Conservation (phyloP, 257 asterid genomes). For the Verbena officinalis region DNA sequence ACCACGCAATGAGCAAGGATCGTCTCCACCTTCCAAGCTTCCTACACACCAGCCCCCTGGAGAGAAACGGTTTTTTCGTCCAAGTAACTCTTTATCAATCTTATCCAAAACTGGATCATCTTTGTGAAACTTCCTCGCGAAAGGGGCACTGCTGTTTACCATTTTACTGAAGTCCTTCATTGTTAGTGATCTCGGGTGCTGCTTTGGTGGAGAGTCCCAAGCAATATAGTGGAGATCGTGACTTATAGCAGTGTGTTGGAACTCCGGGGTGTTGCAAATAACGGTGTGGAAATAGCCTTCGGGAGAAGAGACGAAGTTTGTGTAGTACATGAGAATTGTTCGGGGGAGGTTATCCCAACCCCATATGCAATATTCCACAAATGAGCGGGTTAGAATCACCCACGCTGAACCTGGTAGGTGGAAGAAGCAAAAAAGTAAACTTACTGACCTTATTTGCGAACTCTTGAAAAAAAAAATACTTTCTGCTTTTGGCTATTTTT, state of each 20-base stretch:
- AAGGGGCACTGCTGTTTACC: conserved; percentile 94
- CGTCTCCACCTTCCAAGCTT: conserved; percentile 61
- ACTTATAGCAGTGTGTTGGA: conserved; percentile 68
- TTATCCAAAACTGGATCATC: conserved; percentile 80
- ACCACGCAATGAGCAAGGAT: conserved; percentile 73
- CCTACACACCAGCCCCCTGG: conserved; percentile 94
- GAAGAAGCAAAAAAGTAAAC: conserved; percentile 10
- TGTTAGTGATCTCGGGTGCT: conserved; percentile 76
- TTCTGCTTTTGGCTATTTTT: too few species aligned
- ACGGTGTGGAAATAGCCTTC: conserved; percentile 97
- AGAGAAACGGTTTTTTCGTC: conserved; percentile 65
- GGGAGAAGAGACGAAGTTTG: conserved; percentile 91
- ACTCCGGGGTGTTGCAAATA: conserved; percentile 82
- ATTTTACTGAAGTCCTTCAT: conserved; percentile 68
- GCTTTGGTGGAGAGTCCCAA: conserved; percentile 98
- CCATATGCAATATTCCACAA: conserved; percentile 88
- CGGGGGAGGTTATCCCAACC: conserved; percentile 98
- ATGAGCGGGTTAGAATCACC: conserved; percentile 86
- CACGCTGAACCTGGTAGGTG: conserved; percentile 83
- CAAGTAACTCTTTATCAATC: conserved; percentile 79
- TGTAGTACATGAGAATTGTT: conserved; percentile 87
- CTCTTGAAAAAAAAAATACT: too few species aligned
- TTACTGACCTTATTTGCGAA: conserved; percentile 1
- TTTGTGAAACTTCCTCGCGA: conserved; percentile 87
- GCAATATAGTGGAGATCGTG: conserved; percentile 98